These are phyloP conservation scores for Wallacemonas rigidus DNA, from an alignment of 208 protist genomes.

Conservation along the genomic window DNA sequence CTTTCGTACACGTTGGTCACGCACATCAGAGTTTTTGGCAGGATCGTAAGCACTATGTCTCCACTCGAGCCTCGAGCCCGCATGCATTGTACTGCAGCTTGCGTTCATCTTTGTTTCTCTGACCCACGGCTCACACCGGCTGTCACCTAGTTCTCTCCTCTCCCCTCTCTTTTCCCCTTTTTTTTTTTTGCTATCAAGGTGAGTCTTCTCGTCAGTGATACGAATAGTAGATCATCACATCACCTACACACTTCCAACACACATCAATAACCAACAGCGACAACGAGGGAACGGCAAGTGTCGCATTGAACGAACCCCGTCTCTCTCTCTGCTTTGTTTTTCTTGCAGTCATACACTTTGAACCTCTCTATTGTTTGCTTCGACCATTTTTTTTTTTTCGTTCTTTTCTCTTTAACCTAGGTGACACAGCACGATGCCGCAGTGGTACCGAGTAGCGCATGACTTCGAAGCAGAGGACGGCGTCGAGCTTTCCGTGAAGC, in stretches of 20 bases:
- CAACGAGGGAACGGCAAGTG: no score
- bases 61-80: no score
- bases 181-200: slow-evolving; percentile 1
- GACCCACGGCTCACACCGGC: no score
- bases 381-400: slow-evolving; percentile 1
- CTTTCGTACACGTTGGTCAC: no score
- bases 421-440: slow-evolving; percentile 7
- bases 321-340: slow-evolving; percentile 9
- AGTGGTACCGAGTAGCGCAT: background rate
- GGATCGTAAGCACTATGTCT: no score
- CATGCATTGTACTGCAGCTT: no score
- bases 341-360: background rate
- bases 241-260: no score
- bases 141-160: no score
- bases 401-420: background rate
- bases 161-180: background rate
- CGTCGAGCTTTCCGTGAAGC: slow-evolving; percentile 18
- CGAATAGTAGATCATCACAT: no score
- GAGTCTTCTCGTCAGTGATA: background rate
- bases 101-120: no score
- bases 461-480: slow-evolving; percentile 22
- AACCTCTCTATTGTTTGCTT: background rate
- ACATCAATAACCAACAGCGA: no score
- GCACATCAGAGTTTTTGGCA: no score
- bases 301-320: background rate